Conservation (phyloP, 139 green algal genomes). For the Eudorina sp. region DNA sequence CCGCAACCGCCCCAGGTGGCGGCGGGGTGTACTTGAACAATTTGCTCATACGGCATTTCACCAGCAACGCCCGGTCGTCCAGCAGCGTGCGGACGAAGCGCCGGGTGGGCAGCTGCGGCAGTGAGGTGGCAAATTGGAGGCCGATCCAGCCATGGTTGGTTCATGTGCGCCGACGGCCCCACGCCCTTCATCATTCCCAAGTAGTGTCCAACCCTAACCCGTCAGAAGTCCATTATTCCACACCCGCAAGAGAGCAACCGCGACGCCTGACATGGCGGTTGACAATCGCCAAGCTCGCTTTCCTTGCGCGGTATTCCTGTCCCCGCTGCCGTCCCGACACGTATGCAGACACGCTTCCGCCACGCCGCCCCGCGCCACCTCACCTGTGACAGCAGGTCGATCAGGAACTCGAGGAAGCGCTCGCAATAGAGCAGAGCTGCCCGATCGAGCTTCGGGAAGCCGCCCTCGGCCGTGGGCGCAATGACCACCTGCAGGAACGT, state of each 20-base stretch:
- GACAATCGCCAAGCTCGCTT: no score
- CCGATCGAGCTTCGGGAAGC: conserved; percentile 2
- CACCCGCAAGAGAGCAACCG: no score
- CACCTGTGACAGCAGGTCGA: conserved; percentile 91
- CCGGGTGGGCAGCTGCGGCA: conserved; percentile 51
- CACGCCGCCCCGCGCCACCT: no score
- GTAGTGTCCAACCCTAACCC: no score
- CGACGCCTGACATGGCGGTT: no score
- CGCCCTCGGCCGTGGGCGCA: not conserved
- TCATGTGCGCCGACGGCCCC: no score
- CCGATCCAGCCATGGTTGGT: no score
- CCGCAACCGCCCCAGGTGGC: conserved; percentile 25
- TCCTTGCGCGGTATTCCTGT: no score
- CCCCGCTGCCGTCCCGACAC: no score
- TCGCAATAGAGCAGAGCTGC: conserved; percentile 83
- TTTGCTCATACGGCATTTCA: conserved; percentile 72
- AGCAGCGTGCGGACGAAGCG: conserved; percentile 89
- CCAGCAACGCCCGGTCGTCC: conserved; percentile 86
- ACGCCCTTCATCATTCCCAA: no score
- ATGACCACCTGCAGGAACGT: conserved; percentile 9
- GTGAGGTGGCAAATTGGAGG: not conserved
- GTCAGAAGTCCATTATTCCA: no score
- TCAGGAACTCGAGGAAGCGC: conserved; percentile 91
- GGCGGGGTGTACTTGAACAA: conserved; percentile 42
- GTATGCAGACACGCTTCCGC: no score